Percentiles rank a stretch among this genome's conserved stretches.
phyloP scores from a whole-genome alignment of 1,284 basidiomycete species.

The Cutaneotrichosporon sp. region DNA sequence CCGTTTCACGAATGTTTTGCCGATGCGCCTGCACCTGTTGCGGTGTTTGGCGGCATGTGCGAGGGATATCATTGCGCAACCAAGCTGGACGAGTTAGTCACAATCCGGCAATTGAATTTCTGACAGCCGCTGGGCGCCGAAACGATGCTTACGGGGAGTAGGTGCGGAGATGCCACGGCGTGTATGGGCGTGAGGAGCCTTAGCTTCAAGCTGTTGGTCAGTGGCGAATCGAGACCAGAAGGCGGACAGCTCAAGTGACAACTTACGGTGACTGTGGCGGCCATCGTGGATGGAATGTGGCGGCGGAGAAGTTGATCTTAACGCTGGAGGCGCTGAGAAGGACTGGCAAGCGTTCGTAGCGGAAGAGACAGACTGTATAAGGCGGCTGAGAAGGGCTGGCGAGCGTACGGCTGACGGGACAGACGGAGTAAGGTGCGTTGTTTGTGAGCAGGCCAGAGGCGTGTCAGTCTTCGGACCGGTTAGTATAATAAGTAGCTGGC shows the following conservation, averaged over 20 bases:
- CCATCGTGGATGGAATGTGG: background rate
- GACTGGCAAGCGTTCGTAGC: too few relatives aligned
- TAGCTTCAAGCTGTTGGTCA: background rate
- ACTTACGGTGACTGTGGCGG: background rate
- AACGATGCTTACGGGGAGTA: background rate
- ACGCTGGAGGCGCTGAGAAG: too few relatives aligned
- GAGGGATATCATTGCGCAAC: background rate
- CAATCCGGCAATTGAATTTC: background rate
- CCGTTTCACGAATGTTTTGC: background rate
- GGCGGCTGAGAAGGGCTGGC: background rate
- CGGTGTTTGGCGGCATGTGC: background rate
- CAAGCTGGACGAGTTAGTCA: background rate
- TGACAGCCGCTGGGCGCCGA: background rate
- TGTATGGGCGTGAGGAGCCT: background rate
- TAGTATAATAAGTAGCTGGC: background rate
- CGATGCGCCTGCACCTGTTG: background rate
- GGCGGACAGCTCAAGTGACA: too few relatives aligned
- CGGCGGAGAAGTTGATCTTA: too few relatives aligned
- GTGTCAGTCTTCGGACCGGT: too few relatives aligned
- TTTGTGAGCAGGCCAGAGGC: too few relatives aligned
- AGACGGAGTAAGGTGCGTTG: background rate
- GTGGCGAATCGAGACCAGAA: background rate
- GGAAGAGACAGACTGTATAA: too few relatives aligned
- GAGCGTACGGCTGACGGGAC: background rate
- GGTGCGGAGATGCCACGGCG: background rate